These are phyloP conservation scores for Cnidoscolus chayamansa DNA, from an alignment of 441 rosid genomes.

Conservation along the genomic window DNA sequence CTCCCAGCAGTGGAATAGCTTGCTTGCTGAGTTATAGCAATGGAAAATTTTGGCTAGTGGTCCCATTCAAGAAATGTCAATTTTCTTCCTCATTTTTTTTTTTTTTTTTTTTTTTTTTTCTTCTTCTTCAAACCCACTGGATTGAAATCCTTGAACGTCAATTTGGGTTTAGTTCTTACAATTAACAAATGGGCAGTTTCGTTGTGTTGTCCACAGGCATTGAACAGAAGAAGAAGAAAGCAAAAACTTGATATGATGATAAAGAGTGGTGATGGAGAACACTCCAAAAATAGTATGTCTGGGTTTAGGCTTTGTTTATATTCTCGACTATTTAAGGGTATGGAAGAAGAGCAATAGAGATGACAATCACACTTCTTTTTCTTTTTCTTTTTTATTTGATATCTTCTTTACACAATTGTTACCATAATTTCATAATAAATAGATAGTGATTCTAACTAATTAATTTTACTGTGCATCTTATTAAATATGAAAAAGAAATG, in stretches of 20 bases:
- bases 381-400: too few relatives aligned
- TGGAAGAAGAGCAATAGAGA: neutral
- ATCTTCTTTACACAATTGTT: too few relatives aligned
- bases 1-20: too few relatives aligned
- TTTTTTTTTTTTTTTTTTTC: neutral
- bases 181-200: neutral
- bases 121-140: neutral
- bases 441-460: too few relatives aligned
- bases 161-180: neutral
- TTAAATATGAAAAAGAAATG: too few relatives aligned
- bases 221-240: too few relatives aligned
- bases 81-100: too few relatives aligned
- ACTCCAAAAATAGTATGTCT: neutral
- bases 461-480: too few relatives aligned
- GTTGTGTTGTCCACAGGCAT: neutral
- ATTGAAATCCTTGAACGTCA: neutral
- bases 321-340: too few relatives aligned
- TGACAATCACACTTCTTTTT: neutral
- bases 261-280: neutral
- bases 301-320: neutral
- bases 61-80: constrained; percentile 5
- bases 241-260: neutral
- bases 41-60: neutral
- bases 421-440: too few relatives aligned
- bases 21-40: neutral